Conservation (phyloP, 192 early-diverging fungal species). For the Gaertneriomyces sp. region DNA sequence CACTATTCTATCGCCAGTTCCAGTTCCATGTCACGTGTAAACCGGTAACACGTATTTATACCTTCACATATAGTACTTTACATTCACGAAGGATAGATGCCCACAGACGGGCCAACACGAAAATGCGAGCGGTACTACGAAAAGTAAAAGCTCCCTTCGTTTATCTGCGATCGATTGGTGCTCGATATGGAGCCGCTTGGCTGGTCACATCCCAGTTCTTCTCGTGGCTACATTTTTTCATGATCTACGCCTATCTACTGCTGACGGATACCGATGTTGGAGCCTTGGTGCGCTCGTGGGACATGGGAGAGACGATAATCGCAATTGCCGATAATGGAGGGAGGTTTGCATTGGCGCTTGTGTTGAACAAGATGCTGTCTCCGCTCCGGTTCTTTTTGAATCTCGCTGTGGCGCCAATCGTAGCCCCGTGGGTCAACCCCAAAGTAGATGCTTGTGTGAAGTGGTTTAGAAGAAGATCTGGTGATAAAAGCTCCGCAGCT, state of each 20-base stretch:
- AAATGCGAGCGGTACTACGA: too few species aligned
- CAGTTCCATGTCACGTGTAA: too few species aligned
- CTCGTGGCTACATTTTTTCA: slow-evolving; percentile 19
- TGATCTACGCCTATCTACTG: slow-evolving; percentile 21
- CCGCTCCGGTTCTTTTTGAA: slow-evolving; percentile 16
- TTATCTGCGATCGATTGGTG: too few species aligned
- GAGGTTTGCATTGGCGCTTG: slow-evolving; percentile 19
- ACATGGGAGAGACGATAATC: slow-evolving; percentile 3
- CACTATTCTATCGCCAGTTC: too few species aligned
- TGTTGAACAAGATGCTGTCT: slow-evolving; percentile 16
- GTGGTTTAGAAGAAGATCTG: too few species aligned
- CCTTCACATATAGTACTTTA: too few species aligned
- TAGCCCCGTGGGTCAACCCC: slow-evolving; percentile 9
- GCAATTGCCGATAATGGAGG: slow-evolving; percentile 17
- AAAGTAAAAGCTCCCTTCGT: too few species aligned
- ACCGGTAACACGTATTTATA: too few species aligned
- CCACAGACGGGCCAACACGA: too few species aligned
- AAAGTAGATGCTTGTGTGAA: too few species aligned
- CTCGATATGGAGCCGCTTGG: slow-evolving; percentile 20
- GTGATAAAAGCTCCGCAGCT: too few species aligned
- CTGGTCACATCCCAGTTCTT: slow-evolving; percentile 20
- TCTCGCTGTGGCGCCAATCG: slow-evolving; percentile 2
- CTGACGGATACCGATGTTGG: slow-evolving; percentile 8
- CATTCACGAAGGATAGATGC: too few species aligned
- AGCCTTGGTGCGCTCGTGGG: background rate